Evolutionary conservation across 2,329 filamentous ascomycete genomes (phyloP).

Genomic region (Didymellaceae sp.): DNA sequence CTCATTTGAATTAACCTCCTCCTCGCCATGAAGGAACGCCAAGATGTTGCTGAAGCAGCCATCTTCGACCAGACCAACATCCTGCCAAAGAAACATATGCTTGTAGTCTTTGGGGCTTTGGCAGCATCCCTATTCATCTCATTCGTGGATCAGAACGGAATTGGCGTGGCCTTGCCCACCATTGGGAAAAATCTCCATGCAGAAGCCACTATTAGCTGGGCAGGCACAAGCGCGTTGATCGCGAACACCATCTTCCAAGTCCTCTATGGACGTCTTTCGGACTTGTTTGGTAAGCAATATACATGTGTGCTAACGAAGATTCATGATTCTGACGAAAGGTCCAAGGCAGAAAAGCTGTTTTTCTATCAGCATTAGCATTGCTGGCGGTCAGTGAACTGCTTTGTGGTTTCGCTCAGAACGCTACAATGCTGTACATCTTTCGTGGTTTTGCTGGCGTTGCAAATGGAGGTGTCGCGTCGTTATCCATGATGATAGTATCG

Average conservation of each 20-base stretch:
- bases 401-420: slow-evolving; percentile 63
- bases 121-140: slow-evolving; percentile 61
- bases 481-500: slow-evolving; percentile 48
- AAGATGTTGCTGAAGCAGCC: slow-evolving; percentile 19
- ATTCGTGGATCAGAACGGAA: slow-evolving; percentile 65
- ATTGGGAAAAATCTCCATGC: slow-evolving; percentile 49
- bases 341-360: slow-evolving; percentile 45
- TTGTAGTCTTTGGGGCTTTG: slow-evolving; percentile 60
- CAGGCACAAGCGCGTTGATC: slow-evolving; percentile 60
- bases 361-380: slow-evolving; percentile 60
- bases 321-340: not conserved
- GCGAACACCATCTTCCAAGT: slow-evolving; percentile 69
- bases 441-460: slow-evolving; percentile 66
- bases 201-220: slow-evolving; percentile 62
- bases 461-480: slow-evolving; percentile 62
- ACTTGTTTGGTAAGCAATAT: slow-evolving; percentile 56
- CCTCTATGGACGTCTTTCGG: slow-evolving; percentile 67
- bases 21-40: not conserved
- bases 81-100: slow-evolving; percentile 58
- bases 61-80: slow-evolving; percentile 60
- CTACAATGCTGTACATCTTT: slow-evolving; percentile 67
- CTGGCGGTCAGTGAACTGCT: slow-evolving; percentile 64
- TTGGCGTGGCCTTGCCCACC: slow-evolving; percentile 51
- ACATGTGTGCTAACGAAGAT: not conserved
- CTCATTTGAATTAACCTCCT: not conserved